Evolutionary conservation across 2,329 filamentous ascomycete genomes (phyloP).

Genomic region (Diaporthe humulicola): DNA sequence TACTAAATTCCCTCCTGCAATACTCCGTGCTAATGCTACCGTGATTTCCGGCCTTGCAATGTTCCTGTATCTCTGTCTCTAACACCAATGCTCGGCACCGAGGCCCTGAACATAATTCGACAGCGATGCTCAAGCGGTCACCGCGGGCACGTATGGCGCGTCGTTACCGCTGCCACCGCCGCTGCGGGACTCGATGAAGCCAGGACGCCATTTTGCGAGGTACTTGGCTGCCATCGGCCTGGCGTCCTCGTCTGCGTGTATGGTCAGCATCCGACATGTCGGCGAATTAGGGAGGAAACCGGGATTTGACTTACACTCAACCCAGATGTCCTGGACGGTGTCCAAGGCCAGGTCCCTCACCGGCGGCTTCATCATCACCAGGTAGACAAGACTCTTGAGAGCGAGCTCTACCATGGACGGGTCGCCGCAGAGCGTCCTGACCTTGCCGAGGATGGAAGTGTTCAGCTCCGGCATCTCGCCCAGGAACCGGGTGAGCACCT

Average conservation of each 20-base stretch:
- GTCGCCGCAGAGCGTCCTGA: conserved; percentile 77
- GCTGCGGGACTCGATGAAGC: conserved; percentile 58
- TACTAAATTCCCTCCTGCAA: neutral
- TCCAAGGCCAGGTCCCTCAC: conserved; percentile 74
- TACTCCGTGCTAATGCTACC: conserved; percentile 14
- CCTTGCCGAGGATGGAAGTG: conserved; percentile 76
- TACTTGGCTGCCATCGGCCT: conserved; percentile 74
- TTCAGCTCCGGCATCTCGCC: conserved; percentile 91
- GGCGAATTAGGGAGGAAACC: neutral
- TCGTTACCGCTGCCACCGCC: conserved; percentile 12
- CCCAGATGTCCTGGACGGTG: conserved; percentile 76
- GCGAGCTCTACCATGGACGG: conserved; percentile 74
- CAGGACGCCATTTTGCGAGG: conserved; percentile 71
- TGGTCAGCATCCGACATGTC: conserved; percentile 2
- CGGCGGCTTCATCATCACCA: conserved; percentile 77
- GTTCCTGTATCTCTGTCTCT: neutral
- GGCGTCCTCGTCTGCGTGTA: conserved; percentile 68
- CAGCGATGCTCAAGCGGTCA: conserved; percentile 25
- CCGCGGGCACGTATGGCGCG: conserved; percentile 23
- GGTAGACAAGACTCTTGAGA: conserved; percentile 74
- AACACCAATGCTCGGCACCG: neutral
- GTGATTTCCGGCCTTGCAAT: neutral
- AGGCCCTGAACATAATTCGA: neutral
- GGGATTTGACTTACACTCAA: conserved; percentile 66
- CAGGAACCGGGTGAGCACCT: conserved; percentile 89